Evolutionary conservation across 306 rosid species (phyloP).

Genomic region (Cucurbita ficifolia): DNA sequence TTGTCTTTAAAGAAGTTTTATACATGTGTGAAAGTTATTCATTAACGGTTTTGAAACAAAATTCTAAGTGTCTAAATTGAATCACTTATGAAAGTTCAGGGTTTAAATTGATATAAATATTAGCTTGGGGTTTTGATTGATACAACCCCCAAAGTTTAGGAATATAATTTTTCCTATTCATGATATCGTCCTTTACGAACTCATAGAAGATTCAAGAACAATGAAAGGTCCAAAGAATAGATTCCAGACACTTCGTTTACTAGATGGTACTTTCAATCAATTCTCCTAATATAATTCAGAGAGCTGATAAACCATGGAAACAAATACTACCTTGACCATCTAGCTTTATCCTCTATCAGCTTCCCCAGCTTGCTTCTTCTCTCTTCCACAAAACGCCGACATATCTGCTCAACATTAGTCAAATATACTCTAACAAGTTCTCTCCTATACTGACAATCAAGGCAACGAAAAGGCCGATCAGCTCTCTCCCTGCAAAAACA

Average conservation of each 20-base stretch:
- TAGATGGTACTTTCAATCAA: neutral
- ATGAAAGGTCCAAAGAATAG: neutral
- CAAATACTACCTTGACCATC: conserved; percentile 82
- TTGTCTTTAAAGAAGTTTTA: too few relatives aligned
- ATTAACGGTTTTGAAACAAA: too few relatives aligned
- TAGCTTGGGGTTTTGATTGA: too few relatives aligned
- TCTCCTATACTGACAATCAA: conserved; percentile 94
- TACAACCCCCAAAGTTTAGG: too few relatives aligned
- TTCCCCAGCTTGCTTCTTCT: conserved; percentile 81
- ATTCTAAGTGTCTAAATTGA: too few relatives aligned
- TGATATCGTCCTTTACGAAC: neutral
- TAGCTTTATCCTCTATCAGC: conserved; percentile 83
- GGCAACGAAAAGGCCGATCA: conserved; percentile 94
- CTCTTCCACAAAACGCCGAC: conserved; percentile 98
- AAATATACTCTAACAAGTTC: conserved; percentile 98
- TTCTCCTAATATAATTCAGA: neutral
- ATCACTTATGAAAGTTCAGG: too few relatives aligned
- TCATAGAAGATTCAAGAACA: neutral
- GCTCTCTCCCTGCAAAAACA: conserved; percentile 72
- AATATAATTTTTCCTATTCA: too few relatives aligned
- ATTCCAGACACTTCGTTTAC: neutral
- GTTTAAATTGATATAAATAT: too few relatives aligned
- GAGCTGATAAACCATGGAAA: conserved; percentile 1
- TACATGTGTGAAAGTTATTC: too few relatives aligned
- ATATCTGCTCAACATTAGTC: conserved; percentile 93